Percentiles rank a stretch among this genome's conserved stretches.
Conservation (phyloP, 768 basidiomycete genomes). For the Pholiota conissans region DNA sequence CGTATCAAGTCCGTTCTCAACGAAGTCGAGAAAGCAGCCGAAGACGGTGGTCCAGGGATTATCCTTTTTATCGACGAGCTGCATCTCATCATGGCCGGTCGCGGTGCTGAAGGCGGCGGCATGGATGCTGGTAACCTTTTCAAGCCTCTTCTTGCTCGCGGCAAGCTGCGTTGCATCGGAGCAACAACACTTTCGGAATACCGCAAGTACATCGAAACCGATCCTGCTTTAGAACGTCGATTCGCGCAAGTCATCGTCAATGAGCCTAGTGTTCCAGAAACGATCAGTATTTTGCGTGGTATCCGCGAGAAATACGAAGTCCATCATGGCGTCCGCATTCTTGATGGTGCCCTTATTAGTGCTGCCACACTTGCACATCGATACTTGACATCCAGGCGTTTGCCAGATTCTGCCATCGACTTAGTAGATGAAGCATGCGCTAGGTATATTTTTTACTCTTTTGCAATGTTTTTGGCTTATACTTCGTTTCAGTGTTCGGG, state of each 20-base stretch:
- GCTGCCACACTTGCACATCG: constrained; percentile 93
- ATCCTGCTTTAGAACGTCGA: constrained; percentile 86
- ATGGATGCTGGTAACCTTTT: constrained; percentile 95
- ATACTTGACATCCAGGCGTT: constrained; percentile 78
- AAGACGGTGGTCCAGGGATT: constrained; percentile 72
- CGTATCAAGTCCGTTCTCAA: constrained; percentile 89
- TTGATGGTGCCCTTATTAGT: constrained; percentile 83
- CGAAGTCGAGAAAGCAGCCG: constrained; percentile 88
- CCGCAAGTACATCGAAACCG: constrained; percentile 90
- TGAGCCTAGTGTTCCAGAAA: constrained; percentile 86
- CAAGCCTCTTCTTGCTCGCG: constrained; percentile 89
- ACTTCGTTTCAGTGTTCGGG: constrained; percentile 61
- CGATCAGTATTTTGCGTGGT: constrained; percentile 92
- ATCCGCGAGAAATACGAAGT: constrained; percentile 95
- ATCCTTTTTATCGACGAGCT: constrained; percentile 96
- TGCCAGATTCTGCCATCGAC: constrained; percentile 90
- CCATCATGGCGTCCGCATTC: constrained; percentile 86
- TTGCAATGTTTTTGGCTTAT: background rate
- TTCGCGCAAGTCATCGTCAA: constrained; percentile 94
- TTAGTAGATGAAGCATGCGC: constrained; percentile 91
- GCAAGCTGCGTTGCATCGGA: constrained; percentile 75
- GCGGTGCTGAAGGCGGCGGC: constrained; percentile 78
- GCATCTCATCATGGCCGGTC: constrained; percentile 91
- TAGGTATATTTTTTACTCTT: constrained; percentile 46
- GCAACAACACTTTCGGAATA: constrained; percentile 94